A percentile compares a stretch with the other conserved stretches of the same genome.
phyloP scores from a whole-genome alignment of 2,329 filamentous ascomycete genomes.

The Fusarium luffae region DNA sequence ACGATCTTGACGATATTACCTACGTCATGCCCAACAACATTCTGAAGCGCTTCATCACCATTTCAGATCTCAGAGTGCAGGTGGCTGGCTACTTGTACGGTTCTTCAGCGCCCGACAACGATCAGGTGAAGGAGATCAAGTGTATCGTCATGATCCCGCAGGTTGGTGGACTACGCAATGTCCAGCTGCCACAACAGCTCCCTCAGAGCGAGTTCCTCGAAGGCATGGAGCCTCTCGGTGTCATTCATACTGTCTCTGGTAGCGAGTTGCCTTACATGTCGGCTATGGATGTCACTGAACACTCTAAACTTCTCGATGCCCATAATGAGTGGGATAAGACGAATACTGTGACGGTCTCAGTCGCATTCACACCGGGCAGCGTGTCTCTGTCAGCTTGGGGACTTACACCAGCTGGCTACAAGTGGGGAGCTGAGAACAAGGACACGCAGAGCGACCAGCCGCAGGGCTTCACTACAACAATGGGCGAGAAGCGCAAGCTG shows the following conservation, averaged over 20 bases:
- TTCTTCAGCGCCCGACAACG: slow-evolving; percentile 90
- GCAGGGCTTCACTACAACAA: slow-evolving; percentile 88
- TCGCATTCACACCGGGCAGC: slow-evolving; percentile 95
- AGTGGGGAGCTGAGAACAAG: slow-evolving; percentile 97
- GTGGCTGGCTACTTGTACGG: slow-evolving; percentile 97
- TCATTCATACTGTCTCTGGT: slow-evolving; percentile 95
- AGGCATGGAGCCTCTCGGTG: slow-evolving; percentile 86
- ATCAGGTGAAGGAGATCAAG: slow-evolving; percentile 95
- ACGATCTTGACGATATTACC: slow-evolving; percentile 88
- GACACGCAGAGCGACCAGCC: slow-evolving; percentile 93
- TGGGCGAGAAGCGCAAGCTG: slow-evolving; percentile 96
- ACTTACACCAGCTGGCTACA: slow-evolving; percentile 90
- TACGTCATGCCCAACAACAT: slow-evolving; percentile 99
- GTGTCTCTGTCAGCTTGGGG: slow-evolving; percentile 95
- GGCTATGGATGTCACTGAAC: slow-evolving; percentile 91
- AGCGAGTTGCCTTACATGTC: slow-evolving; percentile 98
- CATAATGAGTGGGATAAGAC: slow-evolving; percentile 76
- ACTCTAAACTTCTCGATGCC: slow-evolving; percentile 86
- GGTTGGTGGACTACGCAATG: slow-evolving; percentile 90
- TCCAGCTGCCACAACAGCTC: slow-evolving; percentile 88
- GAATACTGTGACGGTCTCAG: slow-evolving; percentile 93
- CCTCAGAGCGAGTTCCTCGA: slow-evolving; percentile 93
- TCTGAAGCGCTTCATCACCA: slow-evolving; percentile 96
- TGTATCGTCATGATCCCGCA: slow-evolving; percentile 98
- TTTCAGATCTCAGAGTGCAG: slow-evolving; percentile 94